phyloP scores from a whole-genome alignment of 768 basidiomycete genomes.

The Lentinus brumalis region DNA sequence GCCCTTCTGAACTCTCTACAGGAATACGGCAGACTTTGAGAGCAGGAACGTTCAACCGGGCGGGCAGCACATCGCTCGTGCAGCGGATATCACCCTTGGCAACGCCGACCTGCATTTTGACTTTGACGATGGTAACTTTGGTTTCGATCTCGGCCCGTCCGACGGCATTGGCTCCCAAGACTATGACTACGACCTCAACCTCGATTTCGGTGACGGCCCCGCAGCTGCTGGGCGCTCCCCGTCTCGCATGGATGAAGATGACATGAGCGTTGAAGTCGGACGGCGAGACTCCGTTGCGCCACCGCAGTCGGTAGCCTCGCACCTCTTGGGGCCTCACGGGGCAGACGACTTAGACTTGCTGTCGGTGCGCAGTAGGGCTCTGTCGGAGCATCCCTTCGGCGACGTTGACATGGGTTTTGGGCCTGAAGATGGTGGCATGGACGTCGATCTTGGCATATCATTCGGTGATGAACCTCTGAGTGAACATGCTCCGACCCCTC shows the following conservation, averaged over 20 bases:
- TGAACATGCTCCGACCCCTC: slow-evolving; percentile 35
- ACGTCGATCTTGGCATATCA: slow-evolving; percentile 71
- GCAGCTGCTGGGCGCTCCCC: slow-evolving; percentile 29
- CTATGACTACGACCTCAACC: slow-evolving; percentile 75
- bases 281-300: slow-evolving; percentile 67
- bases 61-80: slow-evolving; percentile 80
- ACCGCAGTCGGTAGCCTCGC: slow-evolving; percentile 64
- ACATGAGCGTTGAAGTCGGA: slow-evolving; percentile 72
- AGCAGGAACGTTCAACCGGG: slow-evolving; percentile 63
- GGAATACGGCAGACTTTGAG: slow-evolving; percentile 77
- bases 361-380: slow-evolving; percentile 64
- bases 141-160: slow-evolving; percentile 77
- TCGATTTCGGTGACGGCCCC: slow-evolving; percentile 72
- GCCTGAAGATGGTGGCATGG: slow-evolving; percentile 52
- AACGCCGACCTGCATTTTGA: slow-evolving; percentile 72
- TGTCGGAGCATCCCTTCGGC: slow-evolving; percentile 67
- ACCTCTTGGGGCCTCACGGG: slow-evolving; percentile 51
- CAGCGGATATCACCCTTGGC: slow-evolving; percentile 87
- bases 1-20: slow-evolving; percentile 33
- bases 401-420: slow-evolving; percentile 55
- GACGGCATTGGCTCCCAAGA: slow-evolving; percentile 89
- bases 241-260: slow-evolving; percentile 45
- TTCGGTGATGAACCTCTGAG: slow-evolving; percentile 59
- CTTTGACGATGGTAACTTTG: slow-evolving; percentile 55
- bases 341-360: slow-evolving; percentile 61